These are phyloP conservation scores for Candida parachauliodes DNA, from an alignment of 805 yeast species.

Conservation along the genomic window DNA sequence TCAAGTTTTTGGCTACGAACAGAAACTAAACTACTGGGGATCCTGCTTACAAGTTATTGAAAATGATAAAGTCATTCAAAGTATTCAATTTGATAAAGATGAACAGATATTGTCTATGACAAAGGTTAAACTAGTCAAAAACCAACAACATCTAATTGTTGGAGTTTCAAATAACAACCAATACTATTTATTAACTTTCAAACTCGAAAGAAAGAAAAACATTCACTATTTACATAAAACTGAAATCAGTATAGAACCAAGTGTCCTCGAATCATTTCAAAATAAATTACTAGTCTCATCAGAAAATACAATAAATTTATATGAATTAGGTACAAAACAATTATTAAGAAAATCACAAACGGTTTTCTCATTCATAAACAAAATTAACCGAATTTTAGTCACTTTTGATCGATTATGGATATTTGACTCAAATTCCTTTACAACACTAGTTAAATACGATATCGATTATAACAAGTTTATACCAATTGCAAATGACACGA, in stretches of 20 bases:
- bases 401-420: slow-evolving; percentile 59
- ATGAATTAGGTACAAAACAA: slow-evolving; percentile 77
- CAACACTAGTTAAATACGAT: slow-evolving; percentile 54
- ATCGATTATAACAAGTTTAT: slow-evolving; percentile 46
- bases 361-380: slow-evolving; percentile 38
- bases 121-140: slow-evolving; percentile 24
- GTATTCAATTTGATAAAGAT: slow-evolving; percentile 40
- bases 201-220: slow-evolving; percentile 25
- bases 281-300: slow-evolving; percentile 61
- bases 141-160: slow-evolving; percentile 39
- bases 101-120: slow-evolving; percentile 44
- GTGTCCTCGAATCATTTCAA: slow-evolving; percentile 49
- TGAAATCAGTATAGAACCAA: slow-evolving; percentile 42
- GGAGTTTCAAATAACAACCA: slow-evolving; percentile 34
- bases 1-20: slow-evolving; percentile 46
- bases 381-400: slow-evolving; percentile 50
- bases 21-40: slow-evolving; percentile 35
- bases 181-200: slow-evolving; percentile 35
- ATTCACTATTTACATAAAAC: slow-evolving; percentile 61
- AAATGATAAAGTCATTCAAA: slow-evolving; percentile 33
- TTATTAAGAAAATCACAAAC: slow-evolving; percentile 63
- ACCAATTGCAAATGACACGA: slow-evolving; percentile 66
- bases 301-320: slow-evolving; percentile 51
- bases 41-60: slow-evolving; percentile 52
- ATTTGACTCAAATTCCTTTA: slow-evolving; percentile 65